Evolutionary conservation across 2,329 filamentous ascomycete species (phyloP).

Genomic region (Cladophialophora exuberans): DNA sequence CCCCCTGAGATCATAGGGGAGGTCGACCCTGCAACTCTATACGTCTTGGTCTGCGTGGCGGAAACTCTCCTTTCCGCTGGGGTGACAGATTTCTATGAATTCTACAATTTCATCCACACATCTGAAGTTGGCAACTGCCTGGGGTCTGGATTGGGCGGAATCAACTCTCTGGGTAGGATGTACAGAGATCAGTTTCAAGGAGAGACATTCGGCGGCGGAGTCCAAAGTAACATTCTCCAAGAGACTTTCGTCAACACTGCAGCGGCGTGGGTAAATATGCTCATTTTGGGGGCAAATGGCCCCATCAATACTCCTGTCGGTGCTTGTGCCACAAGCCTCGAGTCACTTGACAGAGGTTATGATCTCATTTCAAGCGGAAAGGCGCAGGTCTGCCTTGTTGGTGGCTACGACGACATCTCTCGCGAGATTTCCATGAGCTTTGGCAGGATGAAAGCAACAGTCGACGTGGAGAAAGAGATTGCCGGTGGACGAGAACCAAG

Average conservation of each 20-base stretch:
- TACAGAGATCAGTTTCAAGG: conserved; percentile 35
- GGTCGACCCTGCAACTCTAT: conserved; percentile 42
- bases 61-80: conserved; percentile 43
- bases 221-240: conserved; percentile 41
- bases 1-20: conserved; percentile 42
- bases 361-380: conserved; percentile 40
- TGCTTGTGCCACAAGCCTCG: conserved; percentile 44
- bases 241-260: conserved; percentile 44
- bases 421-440: conserved; percentile 42
- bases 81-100: conserved; percentile 39
- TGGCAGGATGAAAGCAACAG: conserved; percentile 44
- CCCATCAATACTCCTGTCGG: conserved; percentile 43
- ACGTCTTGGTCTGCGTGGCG: conserved; percentile 37
- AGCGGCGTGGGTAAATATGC: conserved; percentile 48
- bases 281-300: conserved; percentile 42
- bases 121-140: conserved; percentile 43
- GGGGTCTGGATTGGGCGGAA: conserved; percentile 40
- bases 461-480: conserved; percentile 37
- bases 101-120: conserved; percentile 41
- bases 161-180: conserved; percentile 35
- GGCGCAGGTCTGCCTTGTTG: conserved; percentile 40
- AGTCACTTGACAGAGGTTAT: conserved; percentile 42
- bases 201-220: conserved; percentile 33
- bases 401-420: conserved; percentile 41
- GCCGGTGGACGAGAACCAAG: conserved; percentile 36